Evolutionary conservation across 1,139 yeast species (phyloP), one percentile per base, ranked within the genome.

Genomic region (Kurtzmaniella quercitrusa): DNA sequence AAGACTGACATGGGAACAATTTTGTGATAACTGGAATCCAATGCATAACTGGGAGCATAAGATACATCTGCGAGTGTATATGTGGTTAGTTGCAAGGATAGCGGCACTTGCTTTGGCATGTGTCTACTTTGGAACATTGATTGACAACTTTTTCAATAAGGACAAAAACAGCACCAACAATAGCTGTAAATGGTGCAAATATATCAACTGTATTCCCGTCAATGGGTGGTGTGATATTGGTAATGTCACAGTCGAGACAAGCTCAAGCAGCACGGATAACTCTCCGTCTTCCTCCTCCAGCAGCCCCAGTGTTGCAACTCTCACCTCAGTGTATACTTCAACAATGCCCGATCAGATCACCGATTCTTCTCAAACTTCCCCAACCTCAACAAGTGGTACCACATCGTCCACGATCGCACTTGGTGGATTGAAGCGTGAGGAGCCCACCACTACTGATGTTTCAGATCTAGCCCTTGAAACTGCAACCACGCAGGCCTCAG

Each of bases 151-250:
- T 53, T 71, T 71, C 44, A 59, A 60, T 33, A 71, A 74, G 36
- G 68, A 66, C 6, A 66, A 72, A 2, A 70, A 71, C 6, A 46
- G 50, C 2, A 51, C 49, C 38, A 49, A 49, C 33, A 56, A 52
- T 33, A 49, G 50, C 21, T 83, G 91, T 59, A 59, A 65, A 12
- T 84, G 91, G 91, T 84, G 91, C 65, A 82, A 82, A 57, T 83
- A 84, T 55, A 68, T 84, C 51, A 80, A 80, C 51, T 84, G 91
- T 55, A 59, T 84, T 19, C 91, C 91, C 0, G 85, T 84, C 8
- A 72, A 78, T 47, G 82, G 80, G 15, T 84, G 91, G 91, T 84
- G 91, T 59, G 83, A 81, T 40, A 60, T 64, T 38, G 88, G 88
- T 4, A 66, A 74, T 41, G 67, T 81, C 20, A 53, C 64, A 6